phyloP scores from a whole-genome alignment of 441 rosid species.

The Adansonia gregorii region DNA sequence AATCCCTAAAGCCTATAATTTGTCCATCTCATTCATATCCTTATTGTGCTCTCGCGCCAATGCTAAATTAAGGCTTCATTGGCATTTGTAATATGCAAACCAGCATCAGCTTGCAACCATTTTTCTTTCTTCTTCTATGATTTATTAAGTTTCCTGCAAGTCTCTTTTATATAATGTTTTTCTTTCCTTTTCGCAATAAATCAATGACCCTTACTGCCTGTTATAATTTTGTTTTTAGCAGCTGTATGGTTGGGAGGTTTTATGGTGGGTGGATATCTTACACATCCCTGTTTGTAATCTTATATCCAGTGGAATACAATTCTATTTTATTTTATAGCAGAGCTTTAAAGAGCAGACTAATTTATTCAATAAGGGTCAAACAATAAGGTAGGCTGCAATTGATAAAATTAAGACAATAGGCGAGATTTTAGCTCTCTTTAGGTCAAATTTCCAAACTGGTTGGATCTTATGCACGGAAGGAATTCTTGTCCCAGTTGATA shows the following conservation, averaged over 20 bases:
- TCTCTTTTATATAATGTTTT: neutral
- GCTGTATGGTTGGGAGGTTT: no score
- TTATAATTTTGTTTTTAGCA: no score
- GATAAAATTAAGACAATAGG: neutral
- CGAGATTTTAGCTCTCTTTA: constrained; percentile 6
- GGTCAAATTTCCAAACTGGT: neutral
- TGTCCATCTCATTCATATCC: neutral
- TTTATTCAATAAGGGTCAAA: constrained; percentile 9
- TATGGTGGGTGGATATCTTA: no score
- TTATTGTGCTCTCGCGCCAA: neutral
- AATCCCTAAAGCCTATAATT: neutral
- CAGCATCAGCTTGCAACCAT: neutral
- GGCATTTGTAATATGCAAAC: neutral
- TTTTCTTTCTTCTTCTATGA: neutral
- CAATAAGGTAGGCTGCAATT: constrained; percentile 1
- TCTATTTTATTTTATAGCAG: neutral
- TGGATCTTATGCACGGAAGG: no score
- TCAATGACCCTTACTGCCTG: neutral
- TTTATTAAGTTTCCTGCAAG: neutral
- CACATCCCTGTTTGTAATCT: no score
- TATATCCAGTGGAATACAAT: no score
- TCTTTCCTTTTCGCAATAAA: constrained; percentile 13
- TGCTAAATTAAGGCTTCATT: neutral
- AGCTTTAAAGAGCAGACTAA: neutral
- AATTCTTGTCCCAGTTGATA: no score